Evolutionary conservation across 2,329 filamentous ascomycete genomes (phyloP).

Genomic region (Arthrobotrys conoides): DNA sequence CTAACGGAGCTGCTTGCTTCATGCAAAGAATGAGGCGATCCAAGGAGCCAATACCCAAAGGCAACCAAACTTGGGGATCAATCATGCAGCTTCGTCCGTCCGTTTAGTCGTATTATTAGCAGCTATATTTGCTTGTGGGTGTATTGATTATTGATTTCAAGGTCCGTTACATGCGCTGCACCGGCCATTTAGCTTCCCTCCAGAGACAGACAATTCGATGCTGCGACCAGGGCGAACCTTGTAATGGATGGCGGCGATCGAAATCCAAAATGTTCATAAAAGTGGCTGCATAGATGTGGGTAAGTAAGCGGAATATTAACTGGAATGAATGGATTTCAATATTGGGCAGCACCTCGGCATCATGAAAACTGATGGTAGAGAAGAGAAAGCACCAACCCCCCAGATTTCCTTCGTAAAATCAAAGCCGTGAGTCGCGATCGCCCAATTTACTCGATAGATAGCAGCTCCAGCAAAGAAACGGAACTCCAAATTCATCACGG

Average conservation of each 20-base stretch:
- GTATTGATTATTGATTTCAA: slow-evolving; percentile 34
- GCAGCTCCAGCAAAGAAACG: slow-evolving; percentile 22
- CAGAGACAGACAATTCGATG: slow-evolving; percentile 53
- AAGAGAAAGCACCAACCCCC: slow-evolving; percentile 41
- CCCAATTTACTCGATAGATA: slow-evolving; percentile 33
- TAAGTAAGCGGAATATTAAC: slow-evolving; percentile 37
- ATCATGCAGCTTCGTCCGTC: slow-evolving; percentile 33
- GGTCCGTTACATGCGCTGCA: slow-evolving; percentile 55
- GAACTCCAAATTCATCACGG: slow-evolving; percentile 1
- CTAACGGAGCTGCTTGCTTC: slow-evolving; percentile 47
- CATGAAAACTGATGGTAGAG: slow-evolving; percentile 22
- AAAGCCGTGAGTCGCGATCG: slow-evolving; percentile 24
- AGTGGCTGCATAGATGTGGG: slow-evolving; percentile 33
- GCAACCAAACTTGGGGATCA: slow-evolving; percentile 42
- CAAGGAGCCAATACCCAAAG: slow-evolving; percentile 34
- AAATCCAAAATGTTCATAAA: slow-evolving; percentile 26
- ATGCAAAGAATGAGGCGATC: slow-evolving; percentile 59
- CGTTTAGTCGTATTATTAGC: slow-evolving; percentile 51
- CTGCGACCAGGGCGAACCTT: slow-evolving; percentile 46
- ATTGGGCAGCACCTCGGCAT: slow-evolving; percentile 26
- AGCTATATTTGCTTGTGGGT: slow-evolving; percentile 32
- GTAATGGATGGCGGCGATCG: slow-evolving; percentile 54
- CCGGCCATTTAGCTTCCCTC: slow-evolving; percentile 49
- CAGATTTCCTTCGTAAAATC: slow-evolving; percentile 30
- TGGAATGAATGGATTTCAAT: slow-evolving; percentile 9